Evolutionary conservation across 176 grass and related monocot species (phyloP), one percentile per base, ranked within the genome.

Genomic region (Aechmea fasciata): DNA sequence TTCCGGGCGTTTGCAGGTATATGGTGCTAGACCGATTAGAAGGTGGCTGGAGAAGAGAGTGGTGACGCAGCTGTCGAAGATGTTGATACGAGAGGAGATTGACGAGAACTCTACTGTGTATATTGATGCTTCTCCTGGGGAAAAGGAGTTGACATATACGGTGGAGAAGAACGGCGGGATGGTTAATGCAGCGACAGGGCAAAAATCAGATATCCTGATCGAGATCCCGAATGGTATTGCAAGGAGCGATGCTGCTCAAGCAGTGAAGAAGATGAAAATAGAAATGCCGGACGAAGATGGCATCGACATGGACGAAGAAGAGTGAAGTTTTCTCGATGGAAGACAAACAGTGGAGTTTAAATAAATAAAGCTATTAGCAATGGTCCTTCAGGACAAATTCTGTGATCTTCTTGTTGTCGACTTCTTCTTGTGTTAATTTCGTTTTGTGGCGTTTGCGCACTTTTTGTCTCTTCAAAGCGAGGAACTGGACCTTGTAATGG

Each of bases 41-140:
- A 76, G 91, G 63, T 96, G 91, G 87, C 82, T 96, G 55, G 92
- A 91, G 85, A 96, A 88, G 92, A 51, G 75, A 63, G 82, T 96
- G 11, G 88, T 96, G 62, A 91, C 85, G 1, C 80, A 96, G 47
- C 65, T 96, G 48, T 96, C 88, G 52, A 96, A 86, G 80, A 91
- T 91, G 92, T 61, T 96, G 65, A 96, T 96, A 68, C 78, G 75
- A 28, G 92, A 88, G 50, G 92, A 96, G 75, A 96, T 96, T 9
- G 85, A 91, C 23, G 92, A 96, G 55, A 91, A 91, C 74, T 84
- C 80, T 17, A 88, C 85, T 0, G 88, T 96, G 59, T 86, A 80
- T 72, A 84, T 96, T 11, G 88, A 89, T 23, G 81, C 85, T 13
- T 79, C 55, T 3, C 13, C 64, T 2, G 78, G 73, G 63, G 85